Conservation (phyloP, 2,329 filamentous ascomycete species). For the Aspergillus sp. region DNA sequence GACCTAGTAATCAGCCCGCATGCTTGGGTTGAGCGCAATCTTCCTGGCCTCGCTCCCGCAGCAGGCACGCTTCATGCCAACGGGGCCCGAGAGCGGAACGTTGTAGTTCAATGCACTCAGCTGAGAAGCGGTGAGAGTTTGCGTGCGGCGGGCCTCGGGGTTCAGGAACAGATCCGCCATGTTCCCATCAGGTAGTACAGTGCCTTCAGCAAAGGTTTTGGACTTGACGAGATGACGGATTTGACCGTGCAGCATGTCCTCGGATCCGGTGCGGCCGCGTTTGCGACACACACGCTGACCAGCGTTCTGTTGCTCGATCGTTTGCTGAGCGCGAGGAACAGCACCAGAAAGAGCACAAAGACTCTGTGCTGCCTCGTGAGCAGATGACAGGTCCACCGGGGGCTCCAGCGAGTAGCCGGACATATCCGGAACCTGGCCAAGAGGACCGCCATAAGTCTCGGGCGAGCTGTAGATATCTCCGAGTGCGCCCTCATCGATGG, state of each 20-base stretch:
- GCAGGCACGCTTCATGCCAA: slow-evolving; percentile 45
- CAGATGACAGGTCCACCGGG: slow-evolving; percentile 28
- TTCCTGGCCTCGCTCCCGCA: slow-evolving; percentile 43
- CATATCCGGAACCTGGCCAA: slow-evolving; percentile 35
- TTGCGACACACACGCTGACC: slow-evolving; percentile 38
- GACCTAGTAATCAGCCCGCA: slow-evolving; percentile 35
- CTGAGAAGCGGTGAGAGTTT: slow-evolving; percentile 17
- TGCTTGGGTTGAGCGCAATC: slow-evolving; percentile 37
- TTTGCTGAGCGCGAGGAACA: slow-evolving; percentile 24
- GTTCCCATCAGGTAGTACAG: slow-evolving; percentile 35
- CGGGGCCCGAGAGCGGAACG: slow-evolving; percentile 36
- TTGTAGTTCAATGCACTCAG: slow-evolving; percentile 25
- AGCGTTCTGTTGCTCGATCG: slow-evolving; percentile 13
- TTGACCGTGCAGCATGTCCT: slow-evolving; percentile 42
- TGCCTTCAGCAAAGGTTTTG: slow-evolving; percentile 27
- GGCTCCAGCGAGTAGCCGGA: slow-evolving; percentile 39
- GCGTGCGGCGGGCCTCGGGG: slow-evolving; percentile 21
- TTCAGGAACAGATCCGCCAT: slow-evolving; percentile 37
- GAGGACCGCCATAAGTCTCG: slow-evolving; percentile 30
- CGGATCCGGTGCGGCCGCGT: slow-evolving; percentile 43
- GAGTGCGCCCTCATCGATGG: slow-evolving; percentile 40
- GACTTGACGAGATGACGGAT: slow-evolving; percentile 42
- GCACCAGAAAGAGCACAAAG: slow-evolving; percentile 45
- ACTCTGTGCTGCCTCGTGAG: slow-evolving; percentile 44
- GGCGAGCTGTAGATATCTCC: slow-evolving; percentile 40